A percentile compares a stretch with the other conserved stretches of the same genome.
Evolutionary conservation across 2,329 filamentous ascomycete species (phyloP).

Genomic region (Pseudogymnoascus pannorum): DNA sequence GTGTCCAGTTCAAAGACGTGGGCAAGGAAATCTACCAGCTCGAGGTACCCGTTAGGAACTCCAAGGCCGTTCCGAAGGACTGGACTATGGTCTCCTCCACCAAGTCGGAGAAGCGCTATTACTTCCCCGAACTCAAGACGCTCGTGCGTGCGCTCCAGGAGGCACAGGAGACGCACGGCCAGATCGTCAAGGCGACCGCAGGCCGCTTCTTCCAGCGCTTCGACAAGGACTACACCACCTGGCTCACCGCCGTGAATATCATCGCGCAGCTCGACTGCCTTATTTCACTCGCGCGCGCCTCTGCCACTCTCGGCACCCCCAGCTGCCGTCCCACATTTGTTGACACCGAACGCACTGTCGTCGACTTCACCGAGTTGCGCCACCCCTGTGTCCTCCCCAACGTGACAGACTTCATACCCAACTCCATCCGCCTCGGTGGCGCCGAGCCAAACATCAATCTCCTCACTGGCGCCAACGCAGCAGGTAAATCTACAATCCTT

Average conservation of each 20-base stretch:
- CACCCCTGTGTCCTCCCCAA: slow-evolving; percentile 91
- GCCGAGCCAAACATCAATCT: slow-evolving; percentile 75
- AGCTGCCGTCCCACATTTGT: slow-evolving; percentile 86
- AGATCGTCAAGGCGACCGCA: slow-evolving; percentile 82
- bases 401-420: slow-evolving; percentile 92
- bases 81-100: slow-evolving; percentile 98
- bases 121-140: slow-evolving; percentile 73
- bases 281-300: slow-evolving; percentile 86
- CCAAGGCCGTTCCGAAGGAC: slow-evolving; percentile 68
- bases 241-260: slow-evolving; percentile 85
- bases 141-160: slow-evolving; percentile 87
- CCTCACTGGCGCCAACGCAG: slow-evolving; percentile 91
- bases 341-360: slow-evolving; percentile 71
- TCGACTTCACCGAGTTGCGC: slow-evolving; percentile 88
- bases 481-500: slow-evolving; percentile 92
- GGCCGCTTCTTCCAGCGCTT: slow-evolving; percentile 80
- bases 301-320: slow-evolving; percentile 72
- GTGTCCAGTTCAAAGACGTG: slow-evolving; percentile 70
- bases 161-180: slow-evolving; percentile 85
- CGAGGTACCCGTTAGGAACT: slow-evolving; percentile 71
- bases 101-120: slow-evolving; percentile 83
- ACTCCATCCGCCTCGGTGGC: slow-evolving; percentile 83
- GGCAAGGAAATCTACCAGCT: slow-evolving; percentile 97
- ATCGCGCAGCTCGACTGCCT: slow-evolving; percentile 91
- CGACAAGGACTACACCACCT: slow-evolving; percentile 75